phyloP scores from a whole-genome alignment of 345 rosid genomes.

The Syzygium oleosum region DNA sequence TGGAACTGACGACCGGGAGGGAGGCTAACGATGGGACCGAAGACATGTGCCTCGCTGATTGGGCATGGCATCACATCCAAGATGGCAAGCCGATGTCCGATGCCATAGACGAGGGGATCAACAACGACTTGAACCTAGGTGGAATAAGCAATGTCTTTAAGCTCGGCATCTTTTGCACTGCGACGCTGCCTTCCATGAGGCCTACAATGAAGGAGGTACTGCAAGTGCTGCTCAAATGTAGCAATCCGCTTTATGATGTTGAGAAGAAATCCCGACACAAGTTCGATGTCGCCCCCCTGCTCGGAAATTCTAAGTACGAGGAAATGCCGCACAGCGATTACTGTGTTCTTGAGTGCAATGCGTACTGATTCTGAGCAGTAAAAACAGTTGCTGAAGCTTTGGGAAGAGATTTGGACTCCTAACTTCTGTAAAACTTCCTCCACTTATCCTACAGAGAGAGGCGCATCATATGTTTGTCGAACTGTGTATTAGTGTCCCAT shows the following conservation, averaged over 20 bases:
- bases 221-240: constrained; percentile 17
- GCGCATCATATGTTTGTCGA: background rate
- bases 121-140: constrained; percentile 15
- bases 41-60: constrained; percentile 42
- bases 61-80: constrained; percentile 42
- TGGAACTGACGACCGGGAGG: constrained; percentile 58
- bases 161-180: constrained; percentile 49
- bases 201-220: constrained; percentile 51
- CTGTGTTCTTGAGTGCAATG: background rate
- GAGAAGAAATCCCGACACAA: constrained; percentile 1
- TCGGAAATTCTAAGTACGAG: constrained; percentile 1
- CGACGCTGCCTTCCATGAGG: constrained; percentile 22
- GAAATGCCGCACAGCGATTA: background rate
- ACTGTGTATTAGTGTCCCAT: background rate
- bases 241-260: background rate
- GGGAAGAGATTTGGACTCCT: background rate
- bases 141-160: constrained; percentile 40
- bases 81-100: constrained; percentile 18
- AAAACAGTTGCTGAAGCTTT: background rate
- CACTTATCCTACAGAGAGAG: background rate
- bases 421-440: background rate
- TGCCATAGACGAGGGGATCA: constrained; percentile 33
- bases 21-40: constrained; percentile 36
- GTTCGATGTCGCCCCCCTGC: constrained; percentile 7
- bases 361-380: background rate